Base-by-base conservation (phyloP, 371 early-diverging fungal genomes). In the Circinella minor region DNA sequence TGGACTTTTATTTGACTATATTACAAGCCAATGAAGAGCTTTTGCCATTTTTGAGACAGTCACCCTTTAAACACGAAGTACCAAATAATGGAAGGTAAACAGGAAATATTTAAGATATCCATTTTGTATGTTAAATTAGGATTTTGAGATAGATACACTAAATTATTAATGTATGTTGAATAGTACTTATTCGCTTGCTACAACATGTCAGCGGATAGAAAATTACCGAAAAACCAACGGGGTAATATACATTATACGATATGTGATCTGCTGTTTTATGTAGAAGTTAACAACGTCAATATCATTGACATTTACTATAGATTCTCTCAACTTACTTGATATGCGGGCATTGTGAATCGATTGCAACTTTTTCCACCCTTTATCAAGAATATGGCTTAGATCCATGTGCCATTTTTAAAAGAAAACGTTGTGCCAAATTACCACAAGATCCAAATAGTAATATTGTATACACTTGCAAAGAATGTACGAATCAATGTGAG, bases 161-260 rank as follows among this genome's bases (percentile, higher is more conserved):
- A 27, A 27, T 1, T 27, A 27, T 1, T 27, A 27, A 27, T 27
- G 2, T 27, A 10, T 68, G 39, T 34, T 39, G 38, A 20, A 57
- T 43, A 20, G 59, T 6, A 14, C n/a, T 1, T 74, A 74, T 37
- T 67, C 74, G 9, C 47, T 72, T 11, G 77, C 74, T 1, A 77
- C 77, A 0, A 47, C 61, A 3, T 81, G 81, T 55, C 60, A 71
- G 18, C 74, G 81, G 3, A 60, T 81, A 4, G 79, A 78, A 47
- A 54, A 18, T 1, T 74, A 78, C 47, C 67, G 81, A 11, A 14
- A n/a, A 4, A 18, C 34, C 4, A 71, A 61, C 5, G 34, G 61
- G 51, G 71, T 71, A 68, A 43, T 43, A 43, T 43, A 43, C 6
- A 43, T 43, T 6, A 43, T 43, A 6, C 3, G 18, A 36, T 51